Conservation (phyloP, 2,329 filamentous ascomycete species). For the Cadophora sp. region DNA sequence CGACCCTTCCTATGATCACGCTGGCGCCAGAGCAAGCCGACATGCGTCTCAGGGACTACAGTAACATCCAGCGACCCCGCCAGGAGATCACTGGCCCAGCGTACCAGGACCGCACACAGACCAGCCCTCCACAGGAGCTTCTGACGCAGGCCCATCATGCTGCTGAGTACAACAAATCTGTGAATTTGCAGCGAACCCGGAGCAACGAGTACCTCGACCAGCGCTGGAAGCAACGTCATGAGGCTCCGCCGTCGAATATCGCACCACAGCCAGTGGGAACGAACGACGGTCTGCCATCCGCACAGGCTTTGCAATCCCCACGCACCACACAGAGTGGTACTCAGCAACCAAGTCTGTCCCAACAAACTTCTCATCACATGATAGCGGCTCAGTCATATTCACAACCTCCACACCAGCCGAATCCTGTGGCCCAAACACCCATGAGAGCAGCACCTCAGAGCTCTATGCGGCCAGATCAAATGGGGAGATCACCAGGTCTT, state of each 20-base stretch:
- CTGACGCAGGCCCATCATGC: constrained; percentile 86
- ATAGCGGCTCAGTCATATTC: constrained; percentile 66
- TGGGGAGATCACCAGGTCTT: constrained; percentile 70
- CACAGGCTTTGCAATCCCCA: constrained; percentile 63
- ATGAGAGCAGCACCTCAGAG: constrained; percentile 72
- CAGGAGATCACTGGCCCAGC: constrained; percentile 88
- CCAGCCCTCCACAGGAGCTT: constrained; percentile 78
- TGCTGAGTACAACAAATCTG: constrained; percentile 86
- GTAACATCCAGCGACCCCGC: constrained; percentile 80
- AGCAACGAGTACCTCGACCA: constrained; percentile 81
- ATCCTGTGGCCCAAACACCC: constrained; percentile 74
- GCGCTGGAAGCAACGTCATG: constrained; percentile 83
- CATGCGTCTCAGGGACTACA: constrained; percentile 80
- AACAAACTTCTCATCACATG: constrained; percentile 51
- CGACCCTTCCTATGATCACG: constrained; percentile 85
- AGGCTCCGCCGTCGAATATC: constrained; percentile 66
- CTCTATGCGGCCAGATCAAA: constrained; percentile 62
- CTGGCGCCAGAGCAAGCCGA: constrained; percentile 80
- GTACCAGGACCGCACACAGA: constrained; percentile 86
- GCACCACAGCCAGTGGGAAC: constrained; percentile 46
- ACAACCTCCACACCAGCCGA: constrained; percentile 75
- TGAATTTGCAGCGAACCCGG: constrained; percentile 81
- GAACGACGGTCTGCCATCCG: constrained; percentile 55
- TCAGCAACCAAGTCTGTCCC: constrained; percentile 58
- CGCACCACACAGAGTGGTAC: constrained; percentile 61